These are phyloP conservation scores for Aspergillus chevalieri DNA, from an alignment of 2,329 filamentous ascomycete species.

Conservation along the genomic window DNA sequence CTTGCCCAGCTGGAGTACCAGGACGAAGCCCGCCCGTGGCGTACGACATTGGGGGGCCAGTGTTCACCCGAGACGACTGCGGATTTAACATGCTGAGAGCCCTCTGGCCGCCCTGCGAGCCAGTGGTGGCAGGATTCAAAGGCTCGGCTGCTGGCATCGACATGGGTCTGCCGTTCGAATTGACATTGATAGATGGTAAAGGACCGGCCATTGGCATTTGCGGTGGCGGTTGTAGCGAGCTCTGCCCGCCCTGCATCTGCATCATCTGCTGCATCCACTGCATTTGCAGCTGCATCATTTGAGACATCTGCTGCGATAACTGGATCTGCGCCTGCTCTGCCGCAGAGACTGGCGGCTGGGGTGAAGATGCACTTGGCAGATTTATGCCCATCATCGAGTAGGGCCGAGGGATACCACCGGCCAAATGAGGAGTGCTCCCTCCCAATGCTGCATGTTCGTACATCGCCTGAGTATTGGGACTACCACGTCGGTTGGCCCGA, in stretches of 20 bases:
- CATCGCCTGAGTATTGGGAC: constrained; percentile 60
- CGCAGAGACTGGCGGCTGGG: constrained; percentile 43
- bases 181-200: constrained; percentile 16
- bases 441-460: constrained; percentile 29
- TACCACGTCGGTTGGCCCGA: constrained; percentile 70
- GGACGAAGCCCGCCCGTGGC: constrained; percentile 20
- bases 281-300: constrained; percentile 93
- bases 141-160: constrained; percentile 40
- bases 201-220: constrained; percentile 24
- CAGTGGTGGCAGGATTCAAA: constrained; percentile 13
- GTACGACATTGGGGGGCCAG: constrained; percentile 28
- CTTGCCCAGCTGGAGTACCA: constrained; percentile 20
- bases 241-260: constrained; percentile 55
- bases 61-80: constrained; percentile 36
- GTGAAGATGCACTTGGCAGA: constrained; percentile 12
- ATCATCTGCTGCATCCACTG: constrained; percentile 72
- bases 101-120: constrained; percentile 40
- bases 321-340: constrained; percentile 71
- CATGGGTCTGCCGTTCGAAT: constrained; percentile 38
- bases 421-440: constrained; percentile 18
- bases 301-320: constrained; percentile 75
- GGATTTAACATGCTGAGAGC: constrained; percentile 83
- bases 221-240: constrained; percentile 24
- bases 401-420: constrained; percentile 29
- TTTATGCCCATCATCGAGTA: constrained; percentile 31